A percentile compares a stretch with the other conserved stretches of the same genome.
These are phyloP conservation scores for Breynia disticha DNA, from an alignment of 441 rosid genomes.

Conservation along the genomic window DNA sequence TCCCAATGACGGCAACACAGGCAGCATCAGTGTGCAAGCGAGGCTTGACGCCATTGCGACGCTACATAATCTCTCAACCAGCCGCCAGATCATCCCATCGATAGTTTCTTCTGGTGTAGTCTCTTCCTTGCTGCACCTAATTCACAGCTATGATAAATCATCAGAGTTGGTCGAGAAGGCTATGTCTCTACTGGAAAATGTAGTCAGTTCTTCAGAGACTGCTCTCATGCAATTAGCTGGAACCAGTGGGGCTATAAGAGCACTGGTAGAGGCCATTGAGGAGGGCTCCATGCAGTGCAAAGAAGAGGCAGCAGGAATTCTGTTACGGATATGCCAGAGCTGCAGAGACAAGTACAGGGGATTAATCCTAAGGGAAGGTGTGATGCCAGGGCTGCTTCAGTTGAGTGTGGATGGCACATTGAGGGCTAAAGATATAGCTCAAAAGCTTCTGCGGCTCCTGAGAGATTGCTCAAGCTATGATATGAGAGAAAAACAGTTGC, in stretches of 20 bases:
- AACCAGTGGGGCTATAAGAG: slow-evolving; percentile 33
- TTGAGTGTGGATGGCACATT: slow-evolving; percentile 61
- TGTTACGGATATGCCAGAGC: slow-evolving; percentile 41
- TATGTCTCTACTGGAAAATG: slow-evolving; percentile 42
- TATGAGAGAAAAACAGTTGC: slow-evolving; percentile 25
- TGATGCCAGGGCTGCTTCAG: slow-evolving; percentile 69
- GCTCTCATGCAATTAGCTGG: slow-evolving; percentile 24
- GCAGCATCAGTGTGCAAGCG: slow-evolving; percentile 29
- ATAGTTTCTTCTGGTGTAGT: slow-evolving; percentile 44
- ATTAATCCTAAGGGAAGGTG: slow-evolving; percentile 62
- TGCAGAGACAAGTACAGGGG: slow-evolving; percentile 56
- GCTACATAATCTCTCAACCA: slow-evolving; percentile 72
- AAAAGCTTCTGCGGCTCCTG: slow-evolving; percentile 45
- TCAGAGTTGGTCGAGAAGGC: slow-evolving; percentile 51
- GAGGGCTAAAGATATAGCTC: slow-evolving; percentile 49
- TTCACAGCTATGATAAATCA: slow-evolving; percentile 30
- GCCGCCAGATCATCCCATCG: slow-evolving; percentile 36
- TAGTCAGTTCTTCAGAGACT: slow-evolving; percentile 26
- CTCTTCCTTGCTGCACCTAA: slow-evolving; percentile 37
- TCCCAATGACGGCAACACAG: slow-evolving; percentile 1
- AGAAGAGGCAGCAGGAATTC: slow-evolving; percentile 61
- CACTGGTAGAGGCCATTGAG: slow-evolving; percentile 57
- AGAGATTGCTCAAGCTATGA: slow-evolving; percentile 36
- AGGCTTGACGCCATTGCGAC: slow-evolving; percentile 54
- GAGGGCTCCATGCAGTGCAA: slow-evolving; percentile 61